Percentiles rank a stretch among this genome's conserved stretches.
Evolutionary conservation across 1,284 basidiomycete genomes (phyloP).

Genomic region (Cutaneotrichosporon cavernicola): DNA sequence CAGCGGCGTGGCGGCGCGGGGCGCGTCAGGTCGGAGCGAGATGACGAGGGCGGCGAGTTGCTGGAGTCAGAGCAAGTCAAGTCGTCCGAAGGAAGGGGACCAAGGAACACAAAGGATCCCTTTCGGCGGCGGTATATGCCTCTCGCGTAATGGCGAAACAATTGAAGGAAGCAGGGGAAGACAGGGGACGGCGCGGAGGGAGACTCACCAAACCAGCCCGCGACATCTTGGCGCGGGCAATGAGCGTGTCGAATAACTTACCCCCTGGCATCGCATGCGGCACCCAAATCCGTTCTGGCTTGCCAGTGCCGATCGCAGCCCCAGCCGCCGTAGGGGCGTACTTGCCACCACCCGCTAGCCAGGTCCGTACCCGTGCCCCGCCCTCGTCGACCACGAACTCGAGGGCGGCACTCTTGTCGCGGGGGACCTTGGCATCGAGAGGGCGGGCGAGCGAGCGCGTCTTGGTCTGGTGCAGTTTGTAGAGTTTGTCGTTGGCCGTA

Average conservation of each 20-base stretch:
- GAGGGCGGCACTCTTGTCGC: conserved; percentile 32
- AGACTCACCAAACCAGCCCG: conserved; percentile 9
- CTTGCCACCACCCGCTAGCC: conserved; percentile 20
- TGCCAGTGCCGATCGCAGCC: conserved; percentile 9
- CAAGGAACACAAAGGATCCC: too few relatives aligned
- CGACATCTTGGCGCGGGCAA: conserved; percentile 21
- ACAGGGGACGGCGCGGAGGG: not conserved
- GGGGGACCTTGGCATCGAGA: conserved; percentile 22
- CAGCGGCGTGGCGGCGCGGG: conserved; percentile 15
- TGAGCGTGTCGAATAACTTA: conserved; percentile 33
- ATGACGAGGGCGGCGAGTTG: conserved; percentile 24
- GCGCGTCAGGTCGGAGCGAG: conserved; percentile 17
- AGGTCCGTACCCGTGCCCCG: conserved; percentile 22
- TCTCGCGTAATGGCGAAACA: not conserved
- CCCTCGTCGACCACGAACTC: conserved; percentile 34
- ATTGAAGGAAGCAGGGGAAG: not conserved
- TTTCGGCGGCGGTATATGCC: too few relatives aligned
- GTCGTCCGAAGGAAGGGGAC: too few relatives aligned
- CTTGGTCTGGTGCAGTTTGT: conserved; percentile 43
- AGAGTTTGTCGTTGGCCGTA: conserved; percentile 34
- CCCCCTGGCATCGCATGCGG: conserved; percentile 34
- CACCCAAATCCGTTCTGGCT: conserved; percentile 31
- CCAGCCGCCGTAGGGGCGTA: conserved; percentile 22
- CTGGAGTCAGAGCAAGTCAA: conserved; percentile 18
- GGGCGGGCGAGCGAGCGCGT: conserved; percentile 34